These are phyloP conservation scores for Ochetophila trinervis DNA, from an alignment of 306 rosid genomes.

Conservation along the genomic window DNA sequence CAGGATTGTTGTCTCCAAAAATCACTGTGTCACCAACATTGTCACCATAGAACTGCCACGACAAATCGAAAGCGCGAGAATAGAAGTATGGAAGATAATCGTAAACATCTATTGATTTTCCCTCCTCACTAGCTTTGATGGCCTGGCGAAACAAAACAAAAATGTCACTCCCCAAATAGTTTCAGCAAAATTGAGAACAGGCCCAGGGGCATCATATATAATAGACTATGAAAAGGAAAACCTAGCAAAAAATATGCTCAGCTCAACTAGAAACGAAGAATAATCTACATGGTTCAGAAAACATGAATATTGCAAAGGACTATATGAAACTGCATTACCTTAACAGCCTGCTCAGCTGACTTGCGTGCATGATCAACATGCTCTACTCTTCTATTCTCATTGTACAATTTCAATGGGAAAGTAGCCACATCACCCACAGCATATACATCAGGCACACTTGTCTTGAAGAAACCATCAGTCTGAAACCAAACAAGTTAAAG, in stretches of 20 bases:
- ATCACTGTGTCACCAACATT: conserved; percentile 84
- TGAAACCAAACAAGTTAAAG: conserved; percentile 42
- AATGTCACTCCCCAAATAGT: background rate
- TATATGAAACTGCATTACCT: conserved; percentile 44
- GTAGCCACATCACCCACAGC: conserved; percentile 99
- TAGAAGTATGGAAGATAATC: conserved; percentile 98
- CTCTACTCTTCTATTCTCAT: conserved; percentile 86
- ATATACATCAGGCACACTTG: conserved; percentile 76
- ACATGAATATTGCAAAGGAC: background rate
- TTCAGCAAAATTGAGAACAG: no score
- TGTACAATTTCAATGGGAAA: conserved; percentile 80
- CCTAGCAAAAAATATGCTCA: background rate
- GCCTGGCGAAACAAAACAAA: conserved; percentile 50
- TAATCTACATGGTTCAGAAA: background rate
- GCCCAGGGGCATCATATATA: background rate
- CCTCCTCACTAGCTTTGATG: conserved; percentile 73
- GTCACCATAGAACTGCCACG: conserved; percentile 98
- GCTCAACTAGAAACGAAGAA: background rate
- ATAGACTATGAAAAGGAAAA: background rate
- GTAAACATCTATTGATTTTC: conserved; percentile 63
- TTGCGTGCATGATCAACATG: conserved; percentile 96
- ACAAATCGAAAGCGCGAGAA: conserved; percentile 74
- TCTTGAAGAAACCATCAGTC: conserved; percentile 86
- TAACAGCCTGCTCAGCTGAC: conserved; percentile 99
- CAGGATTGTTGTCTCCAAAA: conserved; percentile 78